Evolutionary conservation across 2,329 filamentous ascomycete species (phyloP), one percentile per base, ranked within the genome.

Genomic region (Penicillium sp.): DNA sequence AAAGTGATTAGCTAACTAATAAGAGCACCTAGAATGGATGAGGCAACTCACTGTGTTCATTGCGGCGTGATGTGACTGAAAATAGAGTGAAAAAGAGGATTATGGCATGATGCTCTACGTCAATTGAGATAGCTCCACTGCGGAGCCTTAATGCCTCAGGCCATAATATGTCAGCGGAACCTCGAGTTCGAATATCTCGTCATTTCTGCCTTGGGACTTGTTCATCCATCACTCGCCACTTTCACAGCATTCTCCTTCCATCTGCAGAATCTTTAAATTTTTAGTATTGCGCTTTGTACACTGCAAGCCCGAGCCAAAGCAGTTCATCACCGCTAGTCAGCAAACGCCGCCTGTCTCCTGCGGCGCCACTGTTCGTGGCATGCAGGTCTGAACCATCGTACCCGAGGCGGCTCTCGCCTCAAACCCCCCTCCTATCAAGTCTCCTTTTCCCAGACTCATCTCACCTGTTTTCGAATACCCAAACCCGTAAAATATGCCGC

Each of bases 1-100:
- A 40, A 19, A 49, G 16, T 4, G 11, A 40, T 71, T 58, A 70
- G 60, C 51, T 53, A 43, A 3, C 3, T 1, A 30, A 8, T 57
- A 28, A 3, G 55, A 19, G 2, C 4, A 8, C 14, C 33, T 26
- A 5, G 52, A 19, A 35, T 10, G 4, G 0, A 49, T 35, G 40
- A 55, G 25, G 6, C n/a, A 13, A 70, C 81, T 67, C 76, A 84
- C 83, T 55, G 83, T 84, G 72, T 84, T 84, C 83, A 85, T 85
- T 60, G 35, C 75, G 22, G 37, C 38, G 38, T 33, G 14, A 6
- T 61, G 48, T 30, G 45, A 49, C 28, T 45, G 43, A 57, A 46
- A 56, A 28, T 8, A 26, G 37, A 37, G 33, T 45, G 28, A 52
- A 14, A 14, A 26, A 56, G 52, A 65, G 52, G 40, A 46, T 54